Base-by-base conservation (phyloP, 768 basidiomycete genomes). In the Neoboletus brunneissimus region DNA sequence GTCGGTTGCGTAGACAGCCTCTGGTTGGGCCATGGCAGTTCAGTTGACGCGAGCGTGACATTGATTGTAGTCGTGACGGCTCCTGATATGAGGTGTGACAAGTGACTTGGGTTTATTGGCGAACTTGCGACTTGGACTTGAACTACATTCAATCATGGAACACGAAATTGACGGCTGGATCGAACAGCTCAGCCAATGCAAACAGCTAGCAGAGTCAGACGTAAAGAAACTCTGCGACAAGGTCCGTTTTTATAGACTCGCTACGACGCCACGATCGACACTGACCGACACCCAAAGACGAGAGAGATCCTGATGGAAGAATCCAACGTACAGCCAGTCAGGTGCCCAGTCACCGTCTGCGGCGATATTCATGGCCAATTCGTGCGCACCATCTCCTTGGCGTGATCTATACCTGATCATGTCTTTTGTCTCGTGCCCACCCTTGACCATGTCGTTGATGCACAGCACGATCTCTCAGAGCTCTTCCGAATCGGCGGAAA, bases 341-440 rank as follows among this genome's bases (percentile, higher is more conserved):
- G 90, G 75, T 98, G 96, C 79, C 97, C 97, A 31, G 97, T 99
- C 63, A 99, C 97, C 48, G 97, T 99, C 57, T 99, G 97, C 69
- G 97, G 97, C 57, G 97, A 99, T 77, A 98, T 99, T 60, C 97
- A 99, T 72, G 97, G 97, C 47, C 97, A 99, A 86, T 99, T 99
- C 76, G 96, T 98, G 76, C 77, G 95, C 88, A 64, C 53, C 34
- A 32, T 60, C 64, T 54, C 44, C n/a, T 46, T n/a, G 22, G 32
- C 48, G 51, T 59, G 63, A 67, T 66, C 63, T 56, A 34, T 37
- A 6, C n/a, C 63, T 68, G 70, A 73, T 71, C 56, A 52, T 10
- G 16, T 41, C 53, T 20, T n/a, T 18, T 41, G 49, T 58, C 53
- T 53, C 56, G 45, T 56, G 61, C 49, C 31, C 27, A 40, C 55